Conservation (phyloP, 2,329 filamentous ascomycete genomes). For the Colletotrichum sp. region DNA sequence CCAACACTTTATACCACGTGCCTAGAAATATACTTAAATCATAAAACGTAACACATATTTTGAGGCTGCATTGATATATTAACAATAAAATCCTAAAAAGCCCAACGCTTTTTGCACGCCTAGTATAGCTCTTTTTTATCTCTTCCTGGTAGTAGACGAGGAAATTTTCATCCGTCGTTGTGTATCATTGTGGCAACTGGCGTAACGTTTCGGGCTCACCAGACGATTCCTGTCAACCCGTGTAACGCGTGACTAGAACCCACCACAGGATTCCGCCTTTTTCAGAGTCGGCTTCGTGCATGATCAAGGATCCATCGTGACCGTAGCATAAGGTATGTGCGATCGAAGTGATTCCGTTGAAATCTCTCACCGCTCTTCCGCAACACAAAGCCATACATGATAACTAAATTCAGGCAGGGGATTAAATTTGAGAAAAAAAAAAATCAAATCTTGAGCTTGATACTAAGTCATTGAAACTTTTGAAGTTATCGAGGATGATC, state of each 20-base stretch:
- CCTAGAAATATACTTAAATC: too few species aligned
- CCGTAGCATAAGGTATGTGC: neutral
- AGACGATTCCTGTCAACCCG: neutral
- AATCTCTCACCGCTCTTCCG: neutral
- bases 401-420: rapidly evolving
- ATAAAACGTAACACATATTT: neutral
- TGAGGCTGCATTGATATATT: neutral
- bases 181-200: neutral
- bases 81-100: neutral
- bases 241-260: neutral
- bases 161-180: neutral
- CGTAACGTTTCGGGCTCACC: neutral
- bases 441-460: neutral
- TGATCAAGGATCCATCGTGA: neutral
- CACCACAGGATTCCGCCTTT: neutral
- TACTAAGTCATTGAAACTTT: neutral
- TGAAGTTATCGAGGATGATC: rapidly evolving
- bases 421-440: neutral
- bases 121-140: rapidly evolving
- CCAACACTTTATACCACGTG: too few species aligned
- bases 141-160: neutral
- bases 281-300: neutral
- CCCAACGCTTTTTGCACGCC: rapidly evolving
- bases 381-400: neutral
- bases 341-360: neutral